A percentile compares a stretch with the other conserved stretches of the same genome.
Evolutionary conservation across 2,329 filamentous ascomycete species (phyloP).

Genomic region (Pseudogymnoascus verrucosus): DNA sequence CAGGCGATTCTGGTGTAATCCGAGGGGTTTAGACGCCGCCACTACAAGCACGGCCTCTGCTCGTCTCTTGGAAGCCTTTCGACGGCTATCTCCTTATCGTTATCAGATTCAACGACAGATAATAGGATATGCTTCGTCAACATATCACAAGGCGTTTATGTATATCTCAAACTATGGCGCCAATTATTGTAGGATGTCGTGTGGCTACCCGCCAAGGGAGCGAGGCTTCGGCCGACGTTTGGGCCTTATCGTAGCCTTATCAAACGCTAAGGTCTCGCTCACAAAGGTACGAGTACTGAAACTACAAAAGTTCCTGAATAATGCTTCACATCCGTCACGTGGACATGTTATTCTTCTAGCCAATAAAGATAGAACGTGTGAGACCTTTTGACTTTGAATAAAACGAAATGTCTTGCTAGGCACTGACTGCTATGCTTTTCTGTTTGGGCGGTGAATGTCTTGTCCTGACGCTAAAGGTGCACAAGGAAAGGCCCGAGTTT

Average conservation of each 20-base stretch:
- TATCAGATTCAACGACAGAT: neutral
- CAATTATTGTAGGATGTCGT: neutral
- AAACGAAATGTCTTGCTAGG: constrained; percentile 1
- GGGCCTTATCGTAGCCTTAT: constrained; percentile 9
- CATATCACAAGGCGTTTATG: neutral
- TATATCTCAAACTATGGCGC: neutral
- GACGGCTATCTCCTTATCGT: neutral
- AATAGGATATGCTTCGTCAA: neutral
- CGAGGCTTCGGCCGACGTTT: neutral
- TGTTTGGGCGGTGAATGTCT: neutral
- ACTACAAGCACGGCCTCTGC: neutral
- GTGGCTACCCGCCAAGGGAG: constrained; percentile 5
- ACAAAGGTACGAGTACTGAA: neutral
- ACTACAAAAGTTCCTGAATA: neutral
- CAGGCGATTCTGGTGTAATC: neutral
- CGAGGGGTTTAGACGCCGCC: neutral
- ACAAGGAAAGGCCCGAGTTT: neutral
- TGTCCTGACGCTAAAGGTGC: neutral
- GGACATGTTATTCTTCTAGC: neutral
- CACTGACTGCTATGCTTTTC: neutral
- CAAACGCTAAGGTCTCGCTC: neutral
- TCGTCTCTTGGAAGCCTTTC: neutral
- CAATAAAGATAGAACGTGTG: neutral
- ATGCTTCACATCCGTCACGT: neutral
- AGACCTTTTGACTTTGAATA: constrained; percentile 1